Conservation (phyloP, 2,329 filamentous ascomycete species). For the Penicillium sp. region DNA sequence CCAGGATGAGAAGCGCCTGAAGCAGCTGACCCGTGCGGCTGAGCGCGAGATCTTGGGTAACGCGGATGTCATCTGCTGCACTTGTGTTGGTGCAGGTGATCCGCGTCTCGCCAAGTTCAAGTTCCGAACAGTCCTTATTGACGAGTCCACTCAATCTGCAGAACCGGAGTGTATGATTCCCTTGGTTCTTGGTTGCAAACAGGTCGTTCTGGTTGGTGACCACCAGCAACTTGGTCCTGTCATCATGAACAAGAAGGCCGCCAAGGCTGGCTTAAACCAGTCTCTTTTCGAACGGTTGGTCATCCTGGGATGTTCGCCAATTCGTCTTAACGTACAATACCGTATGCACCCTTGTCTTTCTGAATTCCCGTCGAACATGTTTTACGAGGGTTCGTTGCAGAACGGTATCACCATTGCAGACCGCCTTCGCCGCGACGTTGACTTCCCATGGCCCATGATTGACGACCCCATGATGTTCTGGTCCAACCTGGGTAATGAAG, state of each 20-base stretch:
- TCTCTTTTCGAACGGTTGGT: constrained; percentile 97
- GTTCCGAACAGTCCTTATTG: constrained; percentile 95
- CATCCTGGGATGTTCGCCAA: constrained; percentile 84
- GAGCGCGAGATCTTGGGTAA: constrained; percentile 94
- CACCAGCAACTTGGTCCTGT: constrained; percentile 97
- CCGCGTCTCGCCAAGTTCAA: constrained; percentile 95
- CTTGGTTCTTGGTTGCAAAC: constrained; percentile 93
- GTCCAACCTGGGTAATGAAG: constrained; percentile 96
- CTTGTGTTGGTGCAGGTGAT: constrained; percentile 95
- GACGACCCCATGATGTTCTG: constrained; percentile 99
- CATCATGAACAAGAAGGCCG: constrained; percentile 99
- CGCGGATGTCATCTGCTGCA: constrained; percentile 98
- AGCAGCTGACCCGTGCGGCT: constrained; percentile 87
- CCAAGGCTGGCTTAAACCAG: constrained; percentile 95
- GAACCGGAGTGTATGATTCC: constrained; percentile 99
- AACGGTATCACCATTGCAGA: constrained; percentile 92
- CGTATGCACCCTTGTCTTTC: constrained; percentile 98
- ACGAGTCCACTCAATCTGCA: constrained; percentile 96
- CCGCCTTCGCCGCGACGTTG: constrained; percentile 85
- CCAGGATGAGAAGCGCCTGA: constrained; percentile 98
- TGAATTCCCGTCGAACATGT: constrained; percentile 99
- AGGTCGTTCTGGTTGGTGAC: constrained; percentile 97
- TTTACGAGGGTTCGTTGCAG: constrained; percentile 95
- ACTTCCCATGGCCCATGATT: constrained; percentile 94
- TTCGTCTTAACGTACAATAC: constrained; percentile 94